phyloP scores from a whole-genome alignment of 31 red algal species.

The Odonthalia washingtoniensis region DNA sequence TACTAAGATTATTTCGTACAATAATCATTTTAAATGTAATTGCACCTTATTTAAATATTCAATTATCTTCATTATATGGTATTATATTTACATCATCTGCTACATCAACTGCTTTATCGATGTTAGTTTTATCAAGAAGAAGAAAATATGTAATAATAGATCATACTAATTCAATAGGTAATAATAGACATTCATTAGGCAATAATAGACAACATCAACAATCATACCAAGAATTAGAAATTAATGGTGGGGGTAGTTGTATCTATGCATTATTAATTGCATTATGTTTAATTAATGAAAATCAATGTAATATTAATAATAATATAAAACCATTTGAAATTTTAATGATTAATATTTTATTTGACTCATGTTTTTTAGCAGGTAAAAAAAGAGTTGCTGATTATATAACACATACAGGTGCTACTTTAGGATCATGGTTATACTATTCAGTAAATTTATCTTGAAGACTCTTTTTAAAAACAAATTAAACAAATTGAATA shows the following conservation, averaged over 20 bases:
- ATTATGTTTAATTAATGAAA: constrained; percentile 51
- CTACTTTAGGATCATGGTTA: constrained; percentile 68
- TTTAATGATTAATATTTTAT: constrained; percentile 75
- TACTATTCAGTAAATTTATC: constrained; percentile 70
- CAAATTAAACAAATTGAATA: background rate
- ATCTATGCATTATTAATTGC: constrained; percentile 73
- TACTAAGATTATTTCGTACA: constrained; percentile 66
- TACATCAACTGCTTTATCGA: constrained; percentile 58
- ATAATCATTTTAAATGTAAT: constrained; percentile 53
- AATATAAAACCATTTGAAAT: constrained; percentile 69
- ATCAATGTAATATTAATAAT: constrained; percentile 22
- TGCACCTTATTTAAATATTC: constrained; percentile 62
- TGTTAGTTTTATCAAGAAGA: constrained; percentile 66
- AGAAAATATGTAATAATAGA: no score
- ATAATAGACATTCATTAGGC: no score
- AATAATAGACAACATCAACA: no score
- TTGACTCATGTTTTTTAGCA: constrained; percentile 75
- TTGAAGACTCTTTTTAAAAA: background rate
- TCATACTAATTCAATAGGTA: no score
- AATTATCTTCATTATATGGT: constrained; percentile 65
- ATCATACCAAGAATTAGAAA: no score
- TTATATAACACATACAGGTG: constrained; percentile 77
- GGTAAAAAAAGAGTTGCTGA: constrained; percentile 75
- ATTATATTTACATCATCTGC: constrained; percentile 72
- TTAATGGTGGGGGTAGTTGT: constrained; percentile 73